Evolutionary conservation across 2,329 filamentous ascomycete genomes (phyloP).

Genomic region (Uncinocarpus reesii): DNA sequence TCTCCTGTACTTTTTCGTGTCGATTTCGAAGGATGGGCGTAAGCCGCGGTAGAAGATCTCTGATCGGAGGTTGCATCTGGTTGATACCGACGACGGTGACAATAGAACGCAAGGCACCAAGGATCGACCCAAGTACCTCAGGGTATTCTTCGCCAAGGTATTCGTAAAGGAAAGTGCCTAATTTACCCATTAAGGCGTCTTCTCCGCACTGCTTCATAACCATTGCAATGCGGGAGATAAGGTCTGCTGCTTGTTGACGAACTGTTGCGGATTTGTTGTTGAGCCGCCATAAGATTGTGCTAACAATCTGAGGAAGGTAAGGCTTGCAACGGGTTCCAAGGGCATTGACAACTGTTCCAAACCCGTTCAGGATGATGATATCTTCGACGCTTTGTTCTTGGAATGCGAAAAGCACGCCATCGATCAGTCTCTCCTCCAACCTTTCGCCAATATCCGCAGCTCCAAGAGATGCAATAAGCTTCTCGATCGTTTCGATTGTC

Average conservation of each 20-base stretch:
- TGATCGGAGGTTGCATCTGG: conserved; percentile 97
- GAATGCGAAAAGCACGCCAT: conserved; percentile 91
- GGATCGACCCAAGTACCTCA: conserved; percentile 90
- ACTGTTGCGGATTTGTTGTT: conserved; percentile 98
- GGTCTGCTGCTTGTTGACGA: conserved; percentile 88
- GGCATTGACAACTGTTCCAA: conserved; percentile 93
- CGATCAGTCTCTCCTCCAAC: conserved; percentile 84
- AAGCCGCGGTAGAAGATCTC: conserved; percentile 83
- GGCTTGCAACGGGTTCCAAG: conserved; percentile 89
- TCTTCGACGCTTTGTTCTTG: conserved; percentile 97
- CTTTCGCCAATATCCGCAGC: conserved; percentile 89
- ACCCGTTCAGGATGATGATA: conserved; percentile 90
- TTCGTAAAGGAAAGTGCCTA: conserved; percentile 90
- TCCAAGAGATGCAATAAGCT: conserved; percentile 83
- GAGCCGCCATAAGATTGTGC: conserved; percentile 86
- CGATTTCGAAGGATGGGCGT: conserved; percentile 97
- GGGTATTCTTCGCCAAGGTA: conserved; percentile 98
- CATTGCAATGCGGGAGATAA: conserved; percentile 93
- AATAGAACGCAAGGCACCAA: conserved; percentile 88
- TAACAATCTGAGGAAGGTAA: conserved; percentile 93
- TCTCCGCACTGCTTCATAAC: conserved; percentile 99
- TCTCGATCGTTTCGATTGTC: conserved; percentile 97
- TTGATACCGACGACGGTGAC: conserved; percentile 96
- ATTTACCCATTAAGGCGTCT: conserved; percentile 88
- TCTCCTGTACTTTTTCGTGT: conserved; percentile 98